These are phyloP conservation scores for Trichoderma sp. DNA, from an alignment of 2,329 filamentous ascomycete genomes.

Conservation along the genomic window DNA sequence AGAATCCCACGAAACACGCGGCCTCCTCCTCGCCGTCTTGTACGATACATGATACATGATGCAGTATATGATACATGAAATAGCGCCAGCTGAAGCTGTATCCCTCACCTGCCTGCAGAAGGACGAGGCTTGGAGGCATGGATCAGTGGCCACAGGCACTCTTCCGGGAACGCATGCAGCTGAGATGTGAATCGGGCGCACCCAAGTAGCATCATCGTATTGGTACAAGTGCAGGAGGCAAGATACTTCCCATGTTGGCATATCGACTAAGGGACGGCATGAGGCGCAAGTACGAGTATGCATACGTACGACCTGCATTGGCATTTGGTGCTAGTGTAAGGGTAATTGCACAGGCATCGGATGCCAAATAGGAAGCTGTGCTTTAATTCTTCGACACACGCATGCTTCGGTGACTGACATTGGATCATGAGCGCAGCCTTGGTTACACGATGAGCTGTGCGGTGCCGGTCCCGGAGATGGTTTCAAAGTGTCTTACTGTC, in stretches of 20 bases:
- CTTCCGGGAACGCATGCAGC: conserved; percentile 3
- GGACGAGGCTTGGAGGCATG: not conserved
- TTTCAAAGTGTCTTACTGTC: not conserved
- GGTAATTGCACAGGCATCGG: conserved; percentile 1
- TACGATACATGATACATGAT: not conserved
- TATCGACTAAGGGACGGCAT: not conserved
- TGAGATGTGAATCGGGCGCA: not conserved
- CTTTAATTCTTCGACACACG: not conserved
- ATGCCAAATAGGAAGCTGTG: not conserved
- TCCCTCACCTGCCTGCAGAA: not conserved
- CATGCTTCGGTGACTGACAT: not conserved
- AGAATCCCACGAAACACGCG: not conserved
- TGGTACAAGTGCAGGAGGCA: not conserved
- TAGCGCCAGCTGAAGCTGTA: not conserved
- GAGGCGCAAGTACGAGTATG: not conserved
- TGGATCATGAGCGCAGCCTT: not conserved
- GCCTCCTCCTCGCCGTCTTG: not conserved
- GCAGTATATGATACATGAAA: not conserved
- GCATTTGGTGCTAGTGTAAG: conserved; percentile 7
- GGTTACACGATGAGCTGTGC: not conserved
- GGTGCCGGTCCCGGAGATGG: not conserved
- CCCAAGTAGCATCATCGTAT: not conserved
- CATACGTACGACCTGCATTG: conserved; percentile 8
- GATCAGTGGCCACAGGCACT: not conserved
- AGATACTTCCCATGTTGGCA: not conserved